Conservation (phyloP, 352 stramenopile species). For the Pythium volutum region DNA sequence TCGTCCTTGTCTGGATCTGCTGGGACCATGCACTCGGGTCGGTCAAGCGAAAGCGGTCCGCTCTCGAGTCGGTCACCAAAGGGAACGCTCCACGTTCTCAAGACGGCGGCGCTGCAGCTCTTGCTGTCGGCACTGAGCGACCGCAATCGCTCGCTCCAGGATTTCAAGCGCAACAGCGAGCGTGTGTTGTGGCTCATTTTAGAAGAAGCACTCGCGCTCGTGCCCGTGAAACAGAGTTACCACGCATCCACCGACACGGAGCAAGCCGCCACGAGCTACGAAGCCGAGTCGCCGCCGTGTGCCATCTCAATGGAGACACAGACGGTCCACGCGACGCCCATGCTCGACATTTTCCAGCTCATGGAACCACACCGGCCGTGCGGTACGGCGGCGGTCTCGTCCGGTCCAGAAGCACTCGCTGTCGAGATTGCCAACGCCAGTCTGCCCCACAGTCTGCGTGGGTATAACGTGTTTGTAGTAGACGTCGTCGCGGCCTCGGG, state of each 20-base stretch:
- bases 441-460: constrained; percentile 29
- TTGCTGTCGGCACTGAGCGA: constrained; percentile 13
- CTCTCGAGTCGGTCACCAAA: too few relatives aligned
- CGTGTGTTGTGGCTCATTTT: constrained; percentile 50
- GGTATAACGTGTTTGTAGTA: constrained; percentile 48
- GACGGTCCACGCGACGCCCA: background rate
- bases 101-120: background rate
- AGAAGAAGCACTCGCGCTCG: constrained; percentile 30
- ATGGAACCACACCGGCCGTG: constrained; percentile 21
- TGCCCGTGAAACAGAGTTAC: constrained; percentile 1
- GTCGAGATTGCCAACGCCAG: background rate
- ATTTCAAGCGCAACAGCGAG: constrained; percentile 39
- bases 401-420: background rate
- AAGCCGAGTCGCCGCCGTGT: constrained; percentile 4
- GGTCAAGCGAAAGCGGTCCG: too few relatives aligned
- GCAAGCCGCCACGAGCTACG: background rate
- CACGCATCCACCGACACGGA: too few relatives aligned
- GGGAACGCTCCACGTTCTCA: background rate
- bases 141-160: background rate
- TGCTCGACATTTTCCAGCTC: constrained; percentile 30
- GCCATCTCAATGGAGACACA: constrained; percentile 22
- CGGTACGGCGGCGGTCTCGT: background rate
- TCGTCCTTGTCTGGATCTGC: too few relatives aligned
- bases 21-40: too few relatives aligned
- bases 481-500: constrained; percentile 36